phyloP scores from a whole-genome alignment of 2,329 filamentous ascomycete species.

The Aspergillus fructus region DNA sequence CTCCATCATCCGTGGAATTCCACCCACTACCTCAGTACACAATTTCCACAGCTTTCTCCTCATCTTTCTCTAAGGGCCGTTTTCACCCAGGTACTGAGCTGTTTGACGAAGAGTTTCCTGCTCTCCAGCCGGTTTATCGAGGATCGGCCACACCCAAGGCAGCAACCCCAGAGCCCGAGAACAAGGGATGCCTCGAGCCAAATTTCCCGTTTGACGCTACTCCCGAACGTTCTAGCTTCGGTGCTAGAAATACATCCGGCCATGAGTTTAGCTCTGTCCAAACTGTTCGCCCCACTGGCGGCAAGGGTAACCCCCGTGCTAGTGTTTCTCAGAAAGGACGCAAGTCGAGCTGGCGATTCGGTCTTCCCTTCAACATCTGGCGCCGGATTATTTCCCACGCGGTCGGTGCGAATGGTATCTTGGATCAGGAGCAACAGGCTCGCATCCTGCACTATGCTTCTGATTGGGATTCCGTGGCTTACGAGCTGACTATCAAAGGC shows the following conservation, averaged over 20 bases:
- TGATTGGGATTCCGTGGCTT: slow-evolving; percentile 29
- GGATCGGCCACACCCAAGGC: no score
- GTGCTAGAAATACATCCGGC: not conserved
- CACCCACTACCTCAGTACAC: not conserved
- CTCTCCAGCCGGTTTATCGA: slow-evolving; percentile 2
- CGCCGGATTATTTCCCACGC: slow-evolving; percentile 30
- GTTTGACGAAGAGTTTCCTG: slow-evolving; percentile 25
- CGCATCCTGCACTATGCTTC: slow-evolving; percentile 32
- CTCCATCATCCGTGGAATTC: not conserved
- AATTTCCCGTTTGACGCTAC: not conserved
- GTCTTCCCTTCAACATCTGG: slow-evolving; percentile 30
- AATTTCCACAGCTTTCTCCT: not conserved
- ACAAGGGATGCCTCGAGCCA: not conserved
- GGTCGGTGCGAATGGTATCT: slow-evolving; percentile 23
- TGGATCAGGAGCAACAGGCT: slow-evolving; percentile 29
- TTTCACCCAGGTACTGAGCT: slow-evolving; percentile 15
- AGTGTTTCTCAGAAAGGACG: not conserved
- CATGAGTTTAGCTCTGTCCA: not conserved
- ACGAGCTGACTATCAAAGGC: slow-evolving; percentile 30
- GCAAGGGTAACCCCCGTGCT: slow-evolving; percentile 3
- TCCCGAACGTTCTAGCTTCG: not conserved
- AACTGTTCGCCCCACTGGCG: not conserved
- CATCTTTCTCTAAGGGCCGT: slow-evolving; percentile 6
- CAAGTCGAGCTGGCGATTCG: slow-evolving; percentile 25
- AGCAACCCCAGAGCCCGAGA: not conserved